phyloP scores from a whole-genome alignment of 225 moss, liverwort and hornwort species.

The Marchantia polymorpha region DNA sequence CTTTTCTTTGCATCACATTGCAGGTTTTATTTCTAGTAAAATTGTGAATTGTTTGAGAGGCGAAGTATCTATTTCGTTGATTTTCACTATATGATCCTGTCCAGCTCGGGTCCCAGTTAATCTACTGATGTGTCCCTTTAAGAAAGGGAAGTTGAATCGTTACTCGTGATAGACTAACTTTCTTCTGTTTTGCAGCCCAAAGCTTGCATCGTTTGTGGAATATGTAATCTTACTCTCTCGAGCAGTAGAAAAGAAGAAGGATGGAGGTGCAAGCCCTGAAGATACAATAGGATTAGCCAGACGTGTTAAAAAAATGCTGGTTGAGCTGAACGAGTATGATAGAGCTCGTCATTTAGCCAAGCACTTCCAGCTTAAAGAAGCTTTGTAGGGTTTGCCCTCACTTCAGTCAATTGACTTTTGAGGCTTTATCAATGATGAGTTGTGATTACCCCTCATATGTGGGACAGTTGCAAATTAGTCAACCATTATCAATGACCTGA shows the following conservation, averaged over 20 bases:
- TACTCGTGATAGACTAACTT: not conserved
- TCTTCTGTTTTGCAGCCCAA: conserved; percentile 51
- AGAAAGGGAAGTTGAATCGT: not conserved
- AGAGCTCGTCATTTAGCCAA: conserved; percentile 76
- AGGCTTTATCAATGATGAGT: too few relatives aligned
- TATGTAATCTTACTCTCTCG: conserved; percentile 69
- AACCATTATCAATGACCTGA: too few relatives aligned
- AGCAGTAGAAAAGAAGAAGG: conserved; percentile 74
- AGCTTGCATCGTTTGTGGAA: conserved; percentile 84
- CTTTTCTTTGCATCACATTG: not conserved
- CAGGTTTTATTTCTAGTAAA: too few relatives aligned
- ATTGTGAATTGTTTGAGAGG: too few relatives aligned
- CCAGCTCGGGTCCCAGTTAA: too few relatives aligned
- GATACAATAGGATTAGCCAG: conserved; percentile 72
- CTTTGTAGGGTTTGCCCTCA: conserved; percentile 42
- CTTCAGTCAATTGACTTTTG: too few relatives aligned
- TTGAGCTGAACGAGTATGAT: conserved; percentile 95
- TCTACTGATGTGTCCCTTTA: not conserved
- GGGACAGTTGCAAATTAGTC: too few relatives aligned
- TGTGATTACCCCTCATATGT: too few relatives aligned
- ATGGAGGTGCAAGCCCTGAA: conserved; percentile 59
- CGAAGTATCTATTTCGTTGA: too few relatives aligned
- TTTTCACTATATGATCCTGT: too few relatives aligned
- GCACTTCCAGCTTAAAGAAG: conserved; percentile 87
- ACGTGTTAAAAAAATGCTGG: conserved; percentile 86